Conservation (phyloP, 2,329 filamentous ascomycete genomes). For the Fusarium lateritium region DNA sequence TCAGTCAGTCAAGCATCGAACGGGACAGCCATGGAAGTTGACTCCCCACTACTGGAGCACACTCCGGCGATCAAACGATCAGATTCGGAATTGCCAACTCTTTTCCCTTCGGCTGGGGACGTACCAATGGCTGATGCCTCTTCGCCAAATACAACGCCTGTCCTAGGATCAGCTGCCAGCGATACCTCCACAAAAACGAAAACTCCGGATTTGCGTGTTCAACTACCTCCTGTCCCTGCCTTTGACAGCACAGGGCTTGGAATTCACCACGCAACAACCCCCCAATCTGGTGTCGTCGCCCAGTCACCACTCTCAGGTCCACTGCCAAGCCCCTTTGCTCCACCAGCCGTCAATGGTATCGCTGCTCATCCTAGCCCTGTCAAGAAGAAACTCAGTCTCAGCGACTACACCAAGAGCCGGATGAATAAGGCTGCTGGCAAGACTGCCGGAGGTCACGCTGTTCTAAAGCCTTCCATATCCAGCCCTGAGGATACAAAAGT, state of each 20-base stretch:
- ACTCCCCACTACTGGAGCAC: conserved; percentile 55
- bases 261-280: conserved; percentile 59
- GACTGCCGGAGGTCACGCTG: conserved; percentile 46
- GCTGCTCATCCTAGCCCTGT: conserved; percentile 69
- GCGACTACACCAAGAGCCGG: conserved; percentile 74
- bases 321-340: conserved; percentile 61
- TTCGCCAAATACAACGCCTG: conserved; percentile 46
- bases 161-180: conserved; percentile 28
- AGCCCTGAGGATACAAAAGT: conserved; percentile 57
- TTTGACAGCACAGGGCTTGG: conserved; percentile 61
- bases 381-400: conserved; percentile 77
- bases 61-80: conserved; percentile 42
- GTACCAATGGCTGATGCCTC: conserved; percentile 52
- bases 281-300: conserved; percentile 61
- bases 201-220: conserved; percentile 65
- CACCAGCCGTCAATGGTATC: conserved; percentile 60
- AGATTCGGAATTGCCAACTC: conserved; percentile 45
- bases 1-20: conserved; percentile 44
- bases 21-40: conserved; percentile 58
- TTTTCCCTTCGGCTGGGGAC: conserved; percentile 46
- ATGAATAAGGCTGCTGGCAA: conserved; percentile 68
- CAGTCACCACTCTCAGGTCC: conserved; percentile 67
- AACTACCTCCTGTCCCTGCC: conserved; percentile 69
- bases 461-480: conserved; percentile 54
- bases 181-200: conserved; percentile 53